Conservation (phyloP, 169 alveolate genomes). For the Plasmodium relictum region DNA sequence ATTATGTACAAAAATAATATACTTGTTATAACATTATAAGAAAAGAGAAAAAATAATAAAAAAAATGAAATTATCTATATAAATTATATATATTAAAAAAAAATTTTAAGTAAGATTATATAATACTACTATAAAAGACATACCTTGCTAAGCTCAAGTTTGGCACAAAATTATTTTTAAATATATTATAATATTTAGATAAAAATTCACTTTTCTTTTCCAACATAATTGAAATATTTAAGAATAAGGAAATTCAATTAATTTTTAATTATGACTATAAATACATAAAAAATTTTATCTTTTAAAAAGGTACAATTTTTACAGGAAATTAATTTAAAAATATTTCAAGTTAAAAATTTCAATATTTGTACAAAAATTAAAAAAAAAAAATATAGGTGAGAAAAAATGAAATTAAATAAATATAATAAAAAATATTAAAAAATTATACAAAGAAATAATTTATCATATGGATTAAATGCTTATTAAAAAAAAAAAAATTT, state of each 20-base stretch:
- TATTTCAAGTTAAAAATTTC: too few species aligned
- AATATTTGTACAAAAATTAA: too few species aligned
- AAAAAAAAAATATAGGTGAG: too few species aligned
- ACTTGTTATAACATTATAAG: neutral
- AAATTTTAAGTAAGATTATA: too few species aligned
- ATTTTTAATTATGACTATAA: too few species aligned
- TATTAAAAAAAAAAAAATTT: neutral
- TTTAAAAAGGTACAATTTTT: neutral
- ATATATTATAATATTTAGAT: conserved; percentile 43
- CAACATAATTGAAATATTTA: conserved; percentile 20
- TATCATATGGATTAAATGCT: too few species aligned
- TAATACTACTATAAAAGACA: neutral
- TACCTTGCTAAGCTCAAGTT: conserved; percentile 60
- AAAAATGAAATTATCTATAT: neutral
- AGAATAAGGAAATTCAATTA: neutral
- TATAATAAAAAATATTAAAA: neutral
- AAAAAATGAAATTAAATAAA: neutral
- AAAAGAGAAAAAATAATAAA: conserved; percentile 1
- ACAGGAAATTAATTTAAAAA: neutral
- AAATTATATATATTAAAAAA: too few species aligned
- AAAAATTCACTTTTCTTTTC: conserved; percentile 27
- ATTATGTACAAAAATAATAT: neutral
- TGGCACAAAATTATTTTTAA: conserved; percentile 53
- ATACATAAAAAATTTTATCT: neutral
- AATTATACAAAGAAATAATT: neutral